Conservation (phyloP, 2,329 filamentous ascomycete species). For the Pseudogymnoascus sp. region DNA sequence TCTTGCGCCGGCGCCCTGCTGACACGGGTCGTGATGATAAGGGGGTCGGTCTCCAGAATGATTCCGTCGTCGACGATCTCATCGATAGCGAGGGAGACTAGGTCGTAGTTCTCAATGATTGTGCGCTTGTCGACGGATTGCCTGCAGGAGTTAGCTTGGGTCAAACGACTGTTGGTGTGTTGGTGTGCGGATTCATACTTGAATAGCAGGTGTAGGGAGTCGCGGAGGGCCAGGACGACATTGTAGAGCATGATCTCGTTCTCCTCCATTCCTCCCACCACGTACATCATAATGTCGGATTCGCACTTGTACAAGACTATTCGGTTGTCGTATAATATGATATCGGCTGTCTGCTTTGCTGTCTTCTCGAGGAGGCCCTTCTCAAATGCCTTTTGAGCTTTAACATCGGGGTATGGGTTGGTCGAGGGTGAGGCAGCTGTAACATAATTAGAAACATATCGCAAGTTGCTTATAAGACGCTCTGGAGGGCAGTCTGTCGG, state of each 20-base stretch:
- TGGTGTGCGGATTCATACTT: slow-evolving; percentile 53
- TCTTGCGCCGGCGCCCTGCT: slow-evolving; percentile 88
- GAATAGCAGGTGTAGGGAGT: slow-evolving; percentile 82
- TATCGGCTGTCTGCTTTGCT: slow-evolving; percentile 88
- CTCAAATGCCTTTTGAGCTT: slow-evolving; percentile 94
- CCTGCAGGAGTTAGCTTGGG: slow-evolving; percentile 38
- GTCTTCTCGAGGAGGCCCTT: slow-evolving; percentile 95
- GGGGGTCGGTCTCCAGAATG: slow-evolving; percentile 93
- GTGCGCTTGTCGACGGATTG: slow-evolving; percentile 97
- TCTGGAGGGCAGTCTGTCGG: background rate
- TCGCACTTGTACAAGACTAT: slow-evolving; percentile 98
- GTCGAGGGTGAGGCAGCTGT: slow-evolving; percentile 44
- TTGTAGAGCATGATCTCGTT: slow-evolving; percentile 97
- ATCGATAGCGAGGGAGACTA: slow-evolving; percentile 87
- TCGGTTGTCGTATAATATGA: slow-evolving; percentile 94
- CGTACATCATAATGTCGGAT: slow-evolving; percentile 93
- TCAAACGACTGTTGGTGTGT: background rate
- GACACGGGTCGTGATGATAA: slow-evolving; percentile 85
- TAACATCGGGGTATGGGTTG: slow-evolving; percentile 76
- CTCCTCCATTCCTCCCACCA: slow-evolving; percentile 85
- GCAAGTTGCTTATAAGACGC: slow-evolving; percentile 3
- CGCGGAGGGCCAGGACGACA: slow-evolving; percentile 82
- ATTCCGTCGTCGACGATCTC: slow-evolving; percentile 95
- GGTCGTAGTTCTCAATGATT: slow-evolving; percentile 96
- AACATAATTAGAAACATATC: slow-evolving; percentile 8